These are phyloP conservation scores for Pelargonium australe DNA, from an alignment of 441 rosid genomes.

Conservation along the genomic window DNA sequence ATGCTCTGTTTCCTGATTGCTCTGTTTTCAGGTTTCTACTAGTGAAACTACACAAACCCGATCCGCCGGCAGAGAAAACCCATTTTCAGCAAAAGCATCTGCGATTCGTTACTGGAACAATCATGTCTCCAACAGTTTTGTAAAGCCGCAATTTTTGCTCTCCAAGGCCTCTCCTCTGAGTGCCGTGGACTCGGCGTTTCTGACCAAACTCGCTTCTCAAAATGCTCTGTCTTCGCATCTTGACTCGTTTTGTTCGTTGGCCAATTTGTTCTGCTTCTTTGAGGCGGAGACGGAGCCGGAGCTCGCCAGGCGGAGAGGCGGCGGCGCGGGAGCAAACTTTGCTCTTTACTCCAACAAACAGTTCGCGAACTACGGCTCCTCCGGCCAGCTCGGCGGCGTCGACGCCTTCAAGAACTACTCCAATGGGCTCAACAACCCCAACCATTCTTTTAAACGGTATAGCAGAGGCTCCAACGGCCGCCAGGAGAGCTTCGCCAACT, in stretches of 20 bases:
- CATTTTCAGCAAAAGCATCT: conserved; percentile 64
- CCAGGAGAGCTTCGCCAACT: conserved; percentile 32
- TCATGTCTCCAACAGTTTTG: conserved; percentile 37
- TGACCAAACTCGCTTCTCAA: conserved; percentile 53
- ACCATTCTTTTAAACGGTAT: conserved; percentile 39
- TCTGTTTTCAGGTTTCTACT: conserved; percentile 18
- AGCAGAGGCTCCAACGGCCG: conserved; percentile 27
- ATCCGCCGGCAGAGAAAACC: conserved; percentile 42
- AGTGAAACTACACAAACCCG: too few relatives aligned
- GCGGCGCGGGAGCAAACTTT: conserved; percentile 33
- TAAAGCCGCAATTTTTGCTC: conserved; percentile 45
- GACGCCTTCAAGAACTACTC: conserved; percentile 60
- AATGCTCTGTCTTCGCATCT: conserved; percentile 48
- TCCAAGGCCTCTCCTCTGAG: conserved; percentile 64
- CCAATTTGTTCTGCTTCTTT: conserved; percentile 70
- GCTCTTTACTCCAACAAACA: conserved; percentile 42
- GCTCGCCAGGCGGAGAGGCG: conserved; percentile 38
- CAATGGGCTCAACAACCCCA: conserved; percentile 46
- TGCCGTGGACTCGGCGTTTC: conserved; percentile 55
- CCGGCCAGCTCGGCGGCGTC: conserved; percentile 53
- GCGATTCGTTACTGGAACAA: conserved; percentile 74
- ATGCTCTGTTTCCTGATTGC: neutral
- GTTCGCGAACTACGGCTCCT: conserved; percentile 66
- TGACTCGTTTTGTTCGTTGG: conserved; percentile 58
- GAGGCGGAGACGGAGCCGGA: conserved; percentile 33